Evolutionary conservation across 2,329 filamentous ascomycete genomes (phyloP).

Genomic region (Neoarthrinium moseri): DNA sequence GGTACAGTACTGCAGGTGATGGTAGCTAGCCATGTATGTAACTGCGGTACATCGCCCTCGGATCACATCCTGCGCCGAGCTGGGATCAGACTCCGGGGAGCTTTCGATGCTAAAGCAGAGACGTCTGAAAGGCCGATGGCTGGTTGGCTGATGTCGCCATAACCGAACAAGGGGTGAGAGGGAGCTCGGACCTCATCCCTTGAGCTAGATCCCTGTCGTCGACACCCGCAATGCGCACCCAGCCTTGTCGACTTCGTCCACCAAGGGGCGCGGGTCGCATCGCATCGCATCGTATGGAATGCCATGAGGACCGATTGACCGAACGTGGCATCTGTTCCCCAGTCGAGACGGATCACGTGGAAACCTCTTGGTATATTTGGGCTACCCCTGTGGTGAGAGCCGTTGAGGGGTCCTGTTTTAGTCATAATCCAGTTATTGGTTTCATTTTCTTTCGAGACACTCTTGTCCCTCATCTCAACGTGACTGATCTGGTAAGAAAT

Average conservation of each 20-base stretch:
- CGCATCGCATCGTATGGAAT: not conserved
- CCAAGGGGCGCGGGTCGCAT: not conserved
- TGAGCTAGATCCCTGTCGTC: conserved; percentile 5
- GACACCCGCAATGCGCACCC: conserved; percentile 1
- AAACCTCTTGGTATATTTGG: not conserved
- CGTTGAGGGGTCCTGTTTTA: not conserved
- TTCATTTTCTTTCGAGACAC: too few species aligned
- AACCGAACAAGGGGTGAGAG: not conserved
- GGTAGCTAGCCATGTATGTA: too few species aligned
- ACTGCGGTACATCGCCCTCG: too few species aligned
- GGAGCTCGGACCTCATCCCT: conserved; percentile 2
- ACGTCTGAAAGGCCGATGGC: conserved; percentile 12
- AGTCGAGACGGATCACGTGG: too few species aligned
- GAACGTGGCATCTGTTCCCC: not conserved
- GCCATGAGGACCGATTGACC: not conserved
- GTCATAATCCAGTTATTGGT: too few species aligned
- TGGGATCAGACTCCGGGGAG: conserved; percentile 18
- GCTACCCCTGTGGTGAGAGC: not conserved
- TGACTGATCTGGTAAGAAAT: too few species aligned
- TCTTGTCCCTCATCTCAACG: too few species aligned
- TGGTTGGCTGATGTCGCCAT: conserved; percentile 11
- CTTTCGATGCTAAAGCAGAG: conserved; percentile 6
- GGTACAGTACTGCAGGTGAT: conserved; percentile 16
- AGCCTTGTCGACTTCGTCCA: conserved; percentile 7
- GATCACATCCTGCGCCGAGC: conserved; percentile 19